Base-by-base conservation (phyloP, 2,329 filamentous ascomycete species). In the Amauroascus verrucosus region DNA sequence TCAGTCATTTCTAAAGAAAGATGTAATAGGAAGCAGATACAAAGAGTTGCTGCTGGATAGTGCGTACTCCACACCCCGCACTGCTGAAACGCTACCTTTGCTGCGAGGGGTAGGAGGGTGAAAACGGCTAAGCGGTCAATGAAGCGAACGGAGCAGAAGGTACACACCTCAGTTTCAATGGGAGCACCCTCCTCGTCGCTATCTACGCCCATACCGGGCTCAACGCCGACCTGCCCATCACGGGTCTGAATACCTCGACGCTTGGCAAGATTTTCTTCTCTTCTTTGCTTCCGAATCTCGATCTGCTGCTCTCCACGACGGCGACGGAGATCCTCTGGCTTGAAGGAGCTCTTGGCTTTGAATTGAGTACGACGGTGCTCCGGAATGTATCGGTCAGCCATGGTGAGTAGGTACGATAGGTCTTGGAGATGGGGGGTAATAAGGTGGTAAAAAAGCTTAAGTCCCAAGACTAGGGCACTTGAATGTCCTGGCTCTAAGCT, bases 331-430 rank as follows among this genome's bases (percentile, higher is more conserved):
- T 98, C 93, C 72, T 98, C 93, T 65, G 91, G 91, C 83, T 96
- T 96, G 81, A 98, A 97, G 67, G 88, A 88, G 75, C 88, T 91
- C 82, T 96, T 96, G 53, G 93, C 93, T 85, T 98, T 98, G 84
- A 95, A 98, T 77, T 95, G 90, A 62, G 88, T 96, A 70, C 93
- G 90, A 73, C 93, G 89, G 79, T 98, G 93, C 78, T 98, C 93
- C 72, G 93, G 93, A 68, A 98, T 98, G 78, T 96, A 98, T 68
- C 93, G 88, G 73, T 98, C 93, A 73, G 93, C 86, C 93, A 98
- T 98, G 76, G 65, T 84, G 64, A 63, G 59, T 63, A 65, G 58
- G 61, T 65, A 26, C 30, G 28, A 37, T 35, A 35, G 14, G 11
- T 37, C 28, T 18, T 35, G 49, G 30, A 16, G 22, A 58, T 51